These are phyloP conservation scores for Dictyostelium brefeldianum DNA, from an alignment of 78 protist species.

Conservation along the genomic window DNA sequence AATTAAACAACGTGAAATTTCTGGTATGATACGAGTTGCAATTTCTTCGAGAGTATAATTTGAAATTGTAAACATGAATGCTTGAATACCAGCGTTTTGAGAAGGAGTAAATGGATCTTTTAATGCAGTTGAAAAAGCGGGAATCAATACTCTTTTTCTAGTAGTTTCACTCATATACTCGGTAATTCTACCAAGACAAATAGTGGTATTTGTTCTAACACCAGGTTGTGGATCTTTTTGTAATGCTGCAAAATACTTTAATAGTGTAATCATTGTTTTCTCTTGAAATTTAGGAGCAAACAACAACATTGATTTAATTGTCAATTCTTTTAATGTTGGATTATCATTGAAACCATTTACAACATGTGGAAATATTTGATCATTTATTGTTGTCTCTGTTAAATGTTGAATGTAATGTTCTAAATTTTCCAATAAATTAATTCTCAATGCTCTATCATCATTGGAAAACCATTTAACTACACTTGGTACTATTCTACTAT, in stretches of 20 bases:
- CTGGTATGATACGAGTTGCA: conserved; percentile 76
- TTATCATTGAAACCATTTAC: conserved; percentile 76
- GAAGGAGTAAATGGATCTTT: conserved; percentile 86
- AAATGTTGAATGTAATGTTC: conserved; percentile 79
- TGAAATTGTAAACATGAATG: conserved; percentile 80
- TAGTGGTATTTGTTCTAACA: conserved; percentile 91
- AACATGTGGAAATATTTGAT: conserved; percentile 86
- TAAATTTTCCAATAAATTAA: conserved; percentile 85
- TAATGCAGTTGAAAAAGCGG: conserved; percentile 89
- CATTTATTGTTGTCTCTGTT: conserved; percentile 43
- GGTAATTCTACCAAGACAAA: conserved; percentile 87
- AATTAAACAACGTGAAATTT: conserved; percentile 24
- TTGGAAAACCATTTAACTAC: conserved; percentile 86
- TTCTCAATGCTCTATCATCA: conserved; percentile 87
- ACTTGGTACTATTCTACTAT: conserved; percentile 48
- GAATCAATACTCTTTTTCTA: conserved; percentile 81
- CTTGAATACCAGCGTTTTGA: conserved; percentile 85
- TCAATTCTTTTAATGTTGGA: conserved; percentile 82
- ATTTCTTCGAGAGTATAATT: conserved; percentile 68
- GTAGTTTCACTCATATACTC: conserved; percentile 54
- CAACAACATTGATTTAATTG: conserved; percentile 81
- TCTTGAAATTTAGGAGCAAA: conserved; percentile 85
- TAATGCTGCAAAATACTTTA: conserved; percentile 84
- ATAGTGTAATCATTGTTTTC: conserved; percentile 63
- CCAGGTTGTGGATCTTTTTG: conserved; percentile 90